These are phyloP conservation scores for Metarhizium anisopliae DNA, from an alignment of 2,329 filamentous ascomycete species.

Conservation along the genomic window DNA sequence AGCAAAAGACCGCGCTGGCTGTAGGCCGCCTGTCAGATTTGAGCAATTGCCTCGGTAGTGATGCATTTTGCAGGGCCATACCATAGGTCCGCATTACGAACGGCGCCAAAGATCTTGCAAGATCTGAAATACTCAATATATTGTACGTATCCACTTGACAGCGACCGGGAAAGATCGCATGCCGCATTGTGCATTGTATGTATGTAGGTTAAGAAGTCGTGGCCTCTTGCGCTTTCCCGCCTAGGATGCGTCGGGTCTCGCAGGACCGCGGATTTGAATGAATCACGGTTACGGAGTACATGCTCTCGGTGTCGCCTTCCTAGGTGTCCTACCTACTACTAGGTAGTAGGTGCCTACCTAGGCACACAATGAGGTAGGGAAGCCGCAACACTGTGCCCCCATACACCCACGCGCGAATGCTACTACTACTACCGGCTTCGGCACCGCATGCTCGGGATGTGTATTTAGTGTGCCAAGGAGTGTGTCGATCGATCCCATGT, in stretches of 20 bases:
- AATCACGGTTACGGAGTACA: not conserved
- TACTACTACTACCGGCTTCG: not conserved
- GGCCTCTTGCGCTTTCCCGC: not conserved
- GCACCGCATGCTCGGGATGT: not conserved
- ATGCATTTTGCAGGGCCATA: too few relatives aligned
- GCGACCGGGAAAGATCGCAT: not conserved
- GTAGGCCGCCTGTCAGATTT: too few relatives aligned
- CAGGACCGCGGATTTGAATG: not conserved
- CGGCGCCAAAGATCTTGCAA: too few relatives aligned
- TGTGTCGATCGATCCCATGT: slow-evolving; percentile 6
- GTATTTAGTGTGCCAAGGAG: slow-evolving; percentile 5
- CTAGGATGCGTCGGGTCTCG: not conserved
- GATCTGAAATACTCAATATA: too few relatives aligned
- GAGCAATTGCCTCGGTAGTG: too few relatives aligned
- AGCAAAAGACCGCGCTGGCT: too few relatives aligned
- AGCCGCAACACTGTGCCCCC: too few relatives aligned
- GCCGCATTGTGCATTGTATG: not conserved
- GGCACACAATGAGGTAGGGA: too few relatives aligned
- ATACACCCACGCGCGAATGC: not conserved
- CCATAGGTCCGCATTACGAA: too few relatives aligned
- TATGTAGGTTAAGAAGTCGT: not conserved
- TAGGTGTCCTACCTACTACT: too few relatives aligned
- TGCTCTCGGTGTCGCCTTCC: not conserved
- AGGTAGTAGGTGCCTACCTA: too few relatives aligned
- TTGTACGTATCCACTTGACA: not conserved